Conservation (phyloP, 75 land plant genomes). For the Chamaecyparis obtusa region DNA sequence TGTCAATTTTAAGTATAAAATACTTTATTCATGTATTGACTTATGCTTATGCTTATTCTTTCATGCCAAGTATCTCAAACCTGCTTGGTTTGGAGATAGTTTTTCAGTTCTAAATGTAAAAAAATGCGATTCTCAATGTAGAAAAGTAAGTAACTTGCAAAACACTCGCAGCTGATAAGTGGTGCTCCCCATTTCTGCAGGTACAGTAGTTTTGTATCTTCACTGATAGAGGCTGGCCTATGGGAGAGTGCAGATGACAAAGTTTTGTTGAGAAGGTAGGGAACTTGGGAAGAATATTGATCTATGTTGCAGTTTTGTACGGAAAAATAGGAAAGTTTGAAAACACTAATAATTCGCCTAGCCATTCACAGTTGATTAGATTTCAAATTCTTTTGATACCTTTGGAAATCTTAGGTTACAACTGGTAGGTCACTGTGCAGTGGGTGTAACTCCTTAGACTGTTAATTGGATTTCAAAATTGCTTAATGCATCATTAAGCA, state of each 20-base stretch:
- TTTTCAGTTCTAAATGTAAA: no score
- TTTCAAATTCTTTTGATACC: not conserved
- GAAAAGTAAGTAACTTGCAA: not conserved
- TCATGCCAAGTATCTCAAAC: not conserved
- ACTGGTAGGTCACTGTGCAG: no score
- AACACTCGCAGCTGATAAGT: not conserved
- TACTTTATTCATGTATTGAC: not conserved
- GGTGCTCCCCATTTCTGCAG: not conserved
- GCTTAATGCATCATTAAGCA: not conserved
- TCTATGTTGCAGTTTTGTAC: not conserved
- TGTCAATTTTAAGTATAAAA: not conserved
- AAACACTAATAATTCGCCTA: not conserved
- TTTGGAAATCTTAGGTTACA: not conserved
- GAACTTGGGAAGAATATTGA: not conserved
- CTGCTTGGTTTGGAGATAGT: not conserved
- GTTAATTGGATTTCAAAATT: no score
- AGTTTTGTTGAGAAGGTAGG: not conserved
- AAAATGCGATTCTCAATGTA: not conserved
- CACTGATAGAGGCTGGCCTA: not conserved
- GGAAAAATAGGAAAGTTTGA: not conserved
- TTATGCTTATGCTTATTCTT: not conserved
- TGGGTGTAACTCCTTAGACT: no score
- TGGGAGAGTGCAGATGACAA: not conserved
- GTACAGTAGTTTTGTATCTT: not conserved
- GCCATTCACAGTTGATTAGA: not conserved